These are phyloP conservation scores for Colletotrichum sp. DNA, from an alignment of 2,329 filamentous ascomycete species.

Conservation along the genomic window DNA sequence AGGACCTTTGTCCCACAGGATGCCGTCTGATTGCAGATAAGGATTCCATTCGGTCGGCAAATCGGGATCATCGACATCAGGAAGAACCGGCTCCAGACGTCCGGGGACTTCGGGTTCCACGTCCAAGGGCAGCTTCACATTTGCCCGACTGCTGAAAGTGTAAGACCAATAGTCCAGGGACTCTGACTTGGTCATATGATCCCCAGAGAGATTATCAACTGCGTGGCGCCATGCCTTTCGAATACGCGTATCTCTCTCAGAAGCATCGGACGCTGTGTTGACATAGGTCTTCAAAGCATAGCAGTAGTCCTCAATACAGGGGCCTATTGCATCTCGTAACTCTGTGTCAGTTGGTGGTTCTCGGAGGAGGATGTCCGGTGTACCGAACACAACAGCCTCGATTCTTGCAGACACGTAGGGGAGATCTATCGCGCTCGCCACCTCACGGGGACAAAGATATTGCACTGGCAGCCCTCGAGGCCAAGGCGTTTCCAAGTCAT, in stretches of 20 bases:
- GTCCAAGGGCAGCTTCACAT: background rate
- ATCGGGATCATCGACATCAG: background rate
- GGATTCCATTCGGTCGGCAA: background rate
- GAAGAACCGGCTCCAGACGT: background rate
- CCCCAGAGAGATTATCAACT: background rate
- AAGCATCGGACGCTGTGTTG: background rate
- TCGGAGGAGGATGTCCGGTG: background rate
- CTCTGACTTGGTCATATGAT: slow-evolving; percentile 15
- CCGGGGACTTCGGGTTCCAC: background rate
- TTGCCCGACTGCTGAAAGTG: background rate
- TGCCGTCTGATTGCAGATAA: background rate
- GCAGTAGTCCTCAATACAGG: background rate
- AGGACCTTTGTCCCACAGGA: background rate
- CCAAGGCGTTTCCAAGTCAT: background rate
- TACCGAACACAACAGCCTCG: background rate
- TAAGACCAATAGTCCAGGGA: background rate
- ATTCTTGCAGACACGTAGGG: background rate
- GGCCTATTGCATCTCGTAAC: background rate
- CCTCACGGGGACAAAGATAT: background rate
- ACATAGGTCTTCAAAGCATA: background rate
- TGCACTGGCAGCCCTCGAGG: background rate
- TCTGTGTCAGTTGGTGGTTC: background rate
- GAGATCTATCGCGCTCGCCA: background rate
- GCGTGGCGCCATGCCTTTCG: slow-evolving; percentile 1
- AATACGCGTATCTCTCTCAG: background rate